Base-by-base conservation (phyloP, 495 filamentous ascomycete species). In the Daldinia bambusicola region DNA sequence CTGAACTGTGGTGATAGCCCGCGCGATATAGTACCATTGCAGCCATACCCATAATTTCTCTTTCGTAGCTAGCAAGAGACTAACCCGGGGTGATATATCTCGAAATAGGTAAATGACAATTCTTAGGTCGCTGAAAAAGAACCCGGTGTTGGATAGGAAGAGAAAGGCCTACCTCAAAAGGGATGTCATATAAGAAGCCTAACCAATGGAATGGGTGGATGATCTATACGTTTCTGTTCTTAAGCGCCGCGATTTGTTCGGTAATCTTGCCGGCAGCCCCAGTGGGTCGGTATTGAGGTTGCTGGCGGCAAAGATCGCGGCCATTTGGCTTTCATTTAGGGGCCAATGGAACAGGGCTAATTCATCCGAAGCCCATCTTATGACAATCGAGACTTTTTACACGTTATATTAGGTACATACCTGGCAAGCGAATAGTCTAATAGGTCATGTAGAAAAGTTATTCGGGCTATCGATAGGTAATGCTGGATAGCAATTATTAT, bases 241-340 rank as follows among this genome's bases (percentile, higher is more conserved):
- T 73, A 73, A 73, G 70, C 70, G 70, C 70, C 66, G 70, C 69
- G 70, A 62, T 73, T 73, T 73, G 70, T 40, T 69, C 70, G 65
- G 70, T 63, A 73, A 73, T 73, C 70, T 73, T 30, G 66, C 56
- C 50, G 59, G 50, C 61, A 68, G 12, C 22, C 41, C 34, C 38
- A 58, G 61, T 62, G 61, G 70, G 70, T 59, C 66, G 32, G 50
- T 61, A 38, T 30, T 48, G 26, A 58, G 70, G 65, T 63, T 57
- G 51, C 41, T 55, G 61, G 70, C 70, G 70, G 70, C 52, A 73
- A 73, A 65, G 30, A 65, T 36, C 12, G 32, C 53, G 64, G 38
- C 56, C 65, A 60, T 50, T 53, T 9, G 50, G 60, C 32, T 37
- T 5, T 60, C 16, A 65, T 68, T 34, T 43, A 36, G 34, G 43